These are phyloP conservation scores for Cronartium ribicola DNA, from an alignment of 1,284 basidiomycete genomes.

Conservation along the genomic window DNA sequence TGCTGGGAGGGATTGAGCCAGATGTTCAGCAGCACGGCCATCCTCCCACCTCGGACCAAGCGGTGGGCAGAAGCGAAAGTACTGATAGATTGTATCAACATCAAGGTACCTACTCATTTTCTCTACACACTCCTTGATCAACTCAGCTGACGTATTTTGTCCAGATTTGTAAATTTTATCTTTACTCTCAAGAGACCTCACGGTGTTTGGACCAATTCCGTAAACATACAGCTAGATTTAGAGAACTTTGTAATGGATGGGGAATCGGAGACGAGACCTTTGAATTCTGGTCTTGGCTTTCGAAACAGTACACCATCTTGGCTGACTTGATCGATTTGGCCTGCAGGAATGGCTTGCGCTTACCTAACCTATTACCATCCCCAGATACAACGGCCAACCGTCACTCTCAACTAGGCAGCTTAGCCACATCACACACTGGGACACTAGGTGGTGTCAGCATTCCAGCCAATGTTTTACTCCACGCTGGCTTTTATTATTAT, in stretches of 20 bases:
- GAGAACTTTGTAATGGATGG: constrained; percentile 85
- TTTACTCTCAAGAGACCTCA: constrained; percentile 78
- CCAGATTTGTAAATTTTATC: constrained; percentile 76
- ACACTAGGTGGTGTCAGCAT: constrained; percentile 18
- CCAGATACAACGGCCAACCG: constrained; percentile 51
- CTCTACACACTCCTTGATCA: neutral
- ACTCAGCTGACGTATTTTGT: neutral
- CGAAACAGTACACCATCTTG: constrained; percentile 82
- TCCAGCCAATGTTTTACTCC: constrained; percentile 62
- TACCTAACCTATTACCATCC: constrained; percentile 63
- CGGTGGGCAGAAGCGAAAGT: constrained; percentile 98
- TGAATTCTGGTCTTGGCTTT: constrained; percentile 95
- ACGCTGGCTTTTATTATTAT: constrained; percentile 86
- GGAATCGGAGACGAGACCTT: constrained; percentile 94
- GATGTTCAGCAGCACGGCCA: constrained; percentile 80
- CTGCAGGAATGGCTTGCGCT: constrained; percentile 58
- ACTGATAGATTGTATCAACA: constrained; percentile 79
- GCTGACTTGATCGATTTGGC: constrained; percentile 82
- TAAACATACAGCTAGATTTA: constrained; percentile 75
- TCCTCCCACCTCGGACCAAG: constrained; percentile 85
- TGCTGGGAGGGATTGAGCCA: constrained; percentile 73
- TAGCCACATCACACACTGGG: constrained; percentile 41
- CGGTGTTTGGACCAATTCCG: constrained; percentile 74
- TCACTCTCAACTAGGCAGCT: constrained; percentile 47
- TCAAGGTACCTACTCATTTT: constrained; percentile 63